Evolutionary conservation across 1,139 yeast genomes (phyloP), one percentile per base, ranked within the genome.

Genomic region (Yamadazyma blattariae): DNA sequence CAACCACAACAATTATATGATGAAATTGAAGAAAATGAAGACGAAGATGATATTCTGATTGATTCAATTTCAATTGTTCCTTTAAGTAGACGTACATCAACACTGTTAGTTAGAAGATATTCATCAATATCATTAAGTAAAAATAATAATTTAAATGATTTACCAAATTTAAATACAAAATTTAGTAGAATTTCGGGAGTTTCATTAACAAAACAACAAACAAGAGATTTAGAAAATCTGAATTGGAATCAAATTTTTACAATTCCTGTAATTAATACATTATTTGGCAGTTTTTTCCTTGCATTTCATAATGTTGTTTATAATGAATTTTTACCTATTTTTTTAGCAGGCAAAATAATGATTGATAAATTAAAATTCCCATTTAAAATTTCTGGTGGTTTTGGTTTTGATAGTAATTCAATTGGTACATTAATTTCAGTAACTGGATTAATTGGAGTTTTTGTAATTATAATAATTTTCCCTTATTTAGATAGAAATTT

Each of bases 271-370:
- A 30, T 42, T 5, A 42, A 44, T 31, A 46, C 50, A 1, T 38
- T 47, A 9, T 11, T 30, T 1, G 47, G 45, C 11, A 45, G 40
- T 32, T 36, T 38, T 25, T 24, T 47, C 3, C 20, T 45, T 10
- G 30, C 50, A 11, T 46, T 77, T 40, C 82, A 77, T 47, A 54
- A 65, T n/a, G 61, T 76, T n/a, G 73, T 76, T 5, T 77, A 64
- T 51, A 67, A 67, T 33, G 85, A 80, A 52, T 76, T 80, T 42
- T 56, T 78, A 30, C 85, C 87, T 9, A 74, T 80, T 5, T 73
- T 75, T 38, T 56, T 79, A 16, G 81, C 84, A 0, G 64, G 77
- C n/a, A 60, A 65, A 25, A 57, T 73, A 32, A 57, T 51, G 25
- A 52, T 54, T 1, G 43, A 46, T 21, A 33, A 38, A 26, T 48